A percentile compares a stretch with the other conserved stretches of the same genome.
Conservation (phyloP, 2,329 filamentous ascomycete genomes). For the Shiraia sp. region DNA sequence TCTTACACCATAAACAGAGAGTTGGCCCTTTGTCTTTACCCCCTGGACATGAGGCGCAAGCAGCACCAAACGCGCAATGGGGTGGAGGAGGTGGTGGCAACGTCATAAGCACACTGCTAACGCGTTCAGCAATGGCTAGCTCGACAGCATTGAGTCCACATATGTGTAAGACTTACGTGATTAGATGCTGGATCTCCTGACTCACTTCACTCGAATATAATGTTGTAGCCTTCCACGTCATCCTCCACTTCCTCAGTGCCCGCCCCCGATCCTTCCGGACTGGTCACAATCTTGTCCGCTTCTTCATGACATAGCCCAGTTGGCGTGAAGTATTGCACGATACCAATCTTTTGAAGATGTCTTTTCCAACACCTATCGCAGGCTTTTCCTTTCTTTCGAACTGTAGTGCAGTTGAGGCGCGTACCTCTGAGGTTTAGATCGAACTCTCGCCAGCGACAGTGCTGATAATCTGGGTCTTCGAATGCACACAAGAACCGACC, state of each 20-base stretch:
- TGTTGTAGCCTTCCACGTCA: conserved; percentile 31
- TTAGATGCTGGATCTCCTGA: background rate
- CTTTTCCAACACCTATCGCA: conserved; percentile 30
- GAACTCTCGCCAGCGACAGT: conserved; percentile 27
- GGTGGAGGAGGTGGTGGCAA: conserved; percentile 22
- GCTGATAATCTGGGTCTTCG: conserved; percentile 31
- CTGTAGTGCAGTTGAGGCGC: conserved; percentile 20
- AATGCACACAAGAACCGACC: conserved; percentile 29
- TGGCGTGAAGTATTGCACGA: conserved; percentile 32
- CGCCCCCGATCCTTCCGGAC: conserved; percentile 18
- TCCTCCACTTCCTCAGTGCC: conserved; percentile 21
- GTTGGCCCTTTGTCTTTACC: conserved; percentile 23
- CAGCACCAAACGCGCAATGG: conserved; percentile 25
- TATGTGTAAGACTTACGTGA: conserved; percentile 11
- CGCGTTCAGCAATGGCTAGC: background rate
- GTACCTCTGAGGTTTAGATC: conserved; percentile 32
- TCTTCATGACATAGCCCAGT: conserved; percentile 35
- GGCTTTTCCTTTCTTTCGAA: conserved; percentile 24
- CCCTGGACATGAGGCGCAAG: conserved; percentile 20
- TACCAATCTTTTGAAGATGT: conserved; percentile 24
- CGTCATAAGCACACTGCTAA: conserved; percentile 12
- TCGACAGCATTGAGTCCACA: background rate
- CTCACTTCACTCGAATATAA: conserved; percentile 10
- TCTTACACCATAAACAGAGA: conserved; percentile 29
- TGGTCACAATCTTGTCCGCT: conserved; percentile 22